Percentiles rank a stretch among this genome's conserved stretches.
phyloP scores from a whole-genome alignment of 139 green algal genomes.

The Yamagishiella unicocca region DNA sequence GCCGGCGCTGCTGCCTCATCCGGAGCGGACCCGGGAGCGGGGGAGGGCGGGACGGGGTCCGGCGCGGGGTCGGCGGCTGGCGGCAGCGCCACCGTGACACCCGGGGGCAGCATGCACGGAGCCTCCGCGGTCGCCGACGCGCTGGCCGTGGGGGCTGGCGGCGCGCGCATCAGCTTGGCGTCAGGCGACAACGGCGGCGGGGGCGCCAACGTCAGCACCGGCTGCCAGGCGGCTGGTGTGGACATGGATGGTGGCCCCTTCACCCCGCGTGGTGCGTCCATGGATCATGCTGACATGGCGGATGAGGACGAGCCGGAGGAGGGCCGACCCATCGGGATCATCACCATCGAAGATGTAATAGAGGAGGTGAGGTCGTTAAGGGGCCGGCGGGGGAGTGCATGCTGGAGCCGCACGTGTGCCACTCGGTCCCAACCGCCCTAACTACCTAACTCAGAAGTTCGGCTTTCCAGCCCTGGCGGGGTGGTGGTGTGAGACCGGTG shows the following conservation, averaged over 20 bases:
- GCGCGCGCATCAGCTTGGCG: too few relatives aligned
- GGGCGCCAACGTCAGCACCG: neutral
- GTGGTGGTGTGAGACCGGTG: too few relatives aligned
- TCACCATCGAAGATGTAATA: slow-evolving; percentile 71
- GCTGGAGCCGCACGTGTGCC: too few relatives aligned
- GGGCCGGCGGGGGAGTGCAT: neutral
- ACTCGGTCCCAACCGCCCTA: too few relatives aligned
- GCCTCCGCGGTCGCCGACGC: neutral
- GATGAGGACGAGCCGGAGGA: slow-evolving; percentile 19
- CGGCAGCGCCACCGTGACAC: neutral
- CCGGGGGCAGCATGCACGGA: neutral
- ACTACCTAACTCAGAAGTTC: too few relatives aligned
- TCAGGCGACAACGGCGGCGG: neutral
- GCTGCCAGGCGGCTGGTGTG: neutral
- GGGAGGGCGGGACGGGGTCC: neutral
- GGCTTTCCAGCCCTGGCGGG: too few relatives aligned
- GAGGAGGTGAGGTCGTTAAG: slow-evolving; percentile 67
- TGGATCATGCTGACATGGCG: neutral
- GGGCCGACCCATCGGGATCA: slow-evolving; percentile 60
- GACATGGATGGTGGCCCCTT: too few relatives aligned
- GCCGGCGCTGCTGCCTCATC: neutral
- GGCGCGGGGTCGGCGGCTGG: neutral
- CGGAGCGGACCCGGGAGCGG: neutral
- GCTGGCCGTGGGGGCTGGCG: neutral
- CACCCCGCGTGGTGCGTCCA: too few relatives aligned